Base-by-base conservation (phyloP, 805 yeast species). In the Yamadazyma scolyti region DNA sequence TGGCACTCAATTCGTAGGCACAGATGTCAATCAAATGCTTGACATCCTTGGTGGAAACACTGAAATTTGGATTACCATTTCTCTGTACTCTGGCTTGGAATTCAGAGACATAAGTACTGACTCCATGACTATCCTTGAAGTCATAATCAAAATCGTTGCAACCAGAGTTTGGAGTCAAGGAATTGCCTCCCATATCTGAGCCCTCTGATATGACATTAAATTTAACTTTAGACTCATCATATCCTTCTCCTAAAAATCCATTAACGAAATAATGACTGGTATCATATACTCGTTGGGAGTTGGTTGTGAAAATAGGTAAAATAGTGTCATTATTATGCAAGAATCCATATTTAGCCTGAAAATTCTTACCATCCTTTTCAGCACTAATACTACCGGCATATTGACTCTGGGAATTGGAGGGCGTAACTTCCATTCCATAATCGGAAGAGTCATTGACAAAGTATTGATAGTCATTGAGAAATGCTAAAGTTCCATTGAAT, bases 1-100 rank as follows among this genome's bases (percentile, higher is more conserved):
- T 65, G 9, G 77, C 82, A 34, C 83, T 84, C 27, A 82, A 56
- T 54, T 85, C 95, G 50, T 68, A 85, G 3, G 85, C 87, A 58
- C 93, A 83, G 56, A 77, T 69, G 7, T 65, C 62, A 44, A 80
- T 76, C 40, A 83, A 44, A 15, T 52, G 55, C 24, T 49, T 54
- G 14, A 77, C 72, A 43, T 85, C 89, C 20, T 51, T 45, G 2
- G 63, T 46, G 3, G 77, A 67, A 28, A 83, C 39, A 40, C 73
- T 58, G 34, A 61, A 46, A 4, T 77, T 79, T 3, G 39, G 39
- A 18, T 35, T 35, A 6, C 31, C 35, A 3, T 14, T 20, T 20
- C n/a, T n/a, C n/a, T n/a, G n/a, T n/a, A n/a, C n/a, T n/a, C n/a
- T n/a, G n/a, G n/a, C n/a, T n/a, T n/a, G n/a, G n/a, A n/a, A 65